Percentiles rank a stretch among this genome's conserved stretches.
Conservation (phyloP, 164 flowering plant genomes). For the Malania oleifera region DNA sequence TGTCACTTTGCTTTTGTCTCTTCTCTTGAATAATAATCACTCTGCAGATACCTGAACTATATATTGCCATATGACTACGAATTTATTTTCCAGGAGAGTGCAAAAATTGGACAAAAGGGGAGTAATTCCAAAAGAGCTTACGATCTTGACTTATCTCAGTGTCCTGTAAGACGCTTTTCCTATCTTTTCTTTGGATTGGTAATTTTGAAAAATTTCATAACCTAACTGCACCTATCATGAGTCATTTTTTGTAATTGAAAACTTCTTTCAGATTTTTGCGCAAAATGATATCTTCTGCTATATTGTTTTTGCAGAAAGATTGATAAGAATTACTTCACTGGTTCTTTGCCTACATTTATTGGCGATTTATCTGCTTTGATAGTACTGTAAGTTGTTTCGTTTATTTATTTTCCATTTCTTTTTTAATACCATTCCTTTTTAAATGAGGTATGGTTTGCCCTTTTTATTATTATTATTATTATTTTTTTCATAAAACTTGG, state of each 20-base stretch:
- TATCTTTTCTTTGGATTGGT: background rate
- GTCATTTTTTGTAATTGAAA: background rate
- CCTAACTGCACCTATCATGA: background rate
- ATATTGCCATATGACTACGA: background rate
- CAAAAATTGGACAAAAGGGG: background rate
- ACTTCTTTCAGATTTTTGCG: background rate
- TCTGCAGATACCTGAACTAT: background rate
- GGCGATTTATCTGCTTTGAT: background rate
- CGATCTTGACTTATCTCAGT: background rate
- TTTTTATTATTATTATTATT: too few species aligned
- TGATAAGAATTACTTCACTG: conserved; percentile 3
- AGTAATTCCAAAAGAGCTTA: background rate
- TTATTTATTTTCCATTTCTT: background rate
- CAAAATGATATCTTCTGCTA: background rate
- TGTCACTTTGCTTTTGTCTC: too few species aligned
- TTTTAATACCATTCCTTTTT: background rate
- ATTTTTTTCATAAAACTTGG: too few species aligned
- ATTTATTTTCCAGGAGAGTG: conserved; percentile 2
- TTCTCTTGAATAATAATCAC: too few species aligned
- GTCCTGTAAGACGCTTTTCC: background rate
- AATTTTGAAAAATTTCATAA: background rate
- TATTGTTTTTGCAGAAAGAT: background rate
- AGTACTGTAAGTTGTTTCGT: conserved; percentile 1
- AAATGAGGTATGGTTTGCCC: background rate
- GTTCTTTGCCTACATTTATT: background rate